phyloP scores from a whole-genome alignment of 2,329 filamentous ascomycete species.

The Furcasterigmium furcatum region DNA sequence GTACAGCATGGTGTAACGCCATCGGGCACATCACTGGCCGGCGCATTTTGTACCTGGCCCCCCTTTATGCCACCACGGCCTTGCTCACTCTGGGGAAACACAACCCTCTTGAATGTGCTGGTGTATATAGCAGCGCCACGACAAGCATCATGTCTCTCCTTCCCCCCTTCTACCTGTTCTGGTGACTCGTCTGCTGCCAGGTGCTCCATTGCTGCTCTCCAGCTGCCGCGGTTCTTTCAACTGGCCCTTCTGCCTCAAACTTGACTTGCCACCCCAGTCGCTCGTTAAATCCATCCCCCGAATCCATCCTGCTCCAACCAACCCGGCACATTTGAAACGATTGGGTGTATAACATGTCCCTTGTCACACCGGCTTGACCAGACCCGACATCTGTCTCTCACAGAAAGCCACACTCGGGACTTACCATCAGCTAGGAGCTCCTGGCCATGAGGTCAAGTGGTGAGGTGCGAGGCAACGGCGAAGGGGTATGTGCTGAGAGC shows the following conservation, averaged over 20 bases:
- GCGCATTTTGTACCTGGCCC: no score
- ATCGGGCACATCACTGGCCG: no score
- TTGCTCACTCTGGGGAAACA: no score
- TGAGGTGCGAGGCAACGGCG: not conserved
- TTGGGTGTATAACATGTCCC: not conserved
- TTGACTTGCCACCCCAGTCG: not conserved
- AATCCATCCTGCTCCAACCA: not conserved
- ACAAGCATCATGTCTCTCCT: not conserved
- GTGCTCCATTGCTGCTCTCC: not conserved
- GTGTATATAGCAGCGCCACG: not conserved
- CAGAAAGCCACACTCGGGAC: not conserved
- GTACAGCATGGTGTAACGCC: conserved; percentile 1
- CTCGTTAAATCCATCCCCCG: no score
- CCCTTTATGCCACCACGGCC: no score
- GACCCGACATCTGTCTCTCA: not conserved
- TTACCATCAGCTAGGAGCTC: not conserved
- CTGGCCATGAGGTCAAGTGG: not conserved
- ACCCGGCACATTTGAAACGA: not conserved
- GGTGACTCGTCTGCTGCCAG: not conserved
- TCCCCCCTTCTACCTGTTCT: not conserved
- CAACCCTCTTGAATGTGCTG: no score
- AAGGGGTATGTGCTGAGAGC: not conserved
- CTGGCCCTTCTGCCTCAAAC: not conserved
- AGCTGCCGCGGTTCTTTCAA: not conserved
- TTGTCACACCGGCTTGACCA: not conserved